phyloP scores from a whole-genome alignment of 768 basidiomycete genomes.

The Phanerochaete sordida region DNA sequence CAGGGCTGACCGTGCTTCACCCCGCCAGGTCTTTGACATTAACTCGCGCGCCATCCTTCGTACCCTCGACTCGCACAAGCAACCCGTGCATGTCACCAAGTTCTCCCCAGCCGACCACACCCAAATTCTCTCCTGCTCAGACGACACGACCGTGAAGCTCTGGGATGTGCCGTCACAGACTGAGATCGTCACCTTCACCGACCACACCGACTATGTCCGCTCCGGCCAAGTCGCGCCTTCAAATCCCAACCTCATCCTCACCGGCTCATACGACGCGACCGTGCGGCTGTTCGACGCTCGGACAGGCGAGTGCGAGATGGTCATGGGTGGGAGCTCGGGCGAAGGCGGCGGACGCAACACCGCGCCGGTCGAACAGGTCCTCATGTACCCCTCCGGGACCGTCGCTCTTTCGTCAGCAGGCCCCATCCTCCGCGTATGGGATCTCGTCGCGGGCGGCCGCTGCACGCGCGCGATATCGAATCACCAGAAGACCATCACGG shows the following conservation, averaged over 20 bases:
- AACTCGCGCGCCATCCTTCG: conserved; percentile 91
- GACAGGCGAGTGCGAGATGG: conserved; percentile 79
- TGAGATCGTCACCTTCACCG: conserved; percentile 70
- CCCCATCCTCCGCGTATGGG: conserved; percentile 93
- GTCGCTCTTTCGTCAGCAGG: conserved; percentile 84
- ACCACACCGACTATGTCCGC: conserved; percentile 95
- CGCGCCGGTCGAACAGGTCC: conserved; percentile 85
- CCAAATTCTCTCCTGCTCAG: conserved; percentile 90
- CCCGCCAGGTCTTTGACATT: conserved; percentile 76
- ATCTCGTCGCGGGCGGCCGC: conserved; percentile 85
- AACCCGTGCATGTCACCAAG: conserved; percentile 92
- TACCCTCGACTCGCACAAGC: conserved; percentile 89
- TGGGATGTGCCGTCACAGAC: conserved; percentile 95
- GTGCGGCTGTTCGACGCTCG: conserved; percentile 85
- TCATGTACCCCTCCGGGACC: conserved; percentile 89
- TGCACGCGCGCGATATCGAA: conserved; percentile 92
- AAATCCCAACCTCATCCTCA: conserved; percentile 81
- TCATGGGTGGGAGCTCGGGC: conserved; percentile 50
- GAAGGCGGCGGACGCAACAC: conserved; percentile 31
- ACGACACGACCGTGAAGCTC: conserved; percentile 89
- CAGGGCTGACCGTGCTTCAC: background rate
- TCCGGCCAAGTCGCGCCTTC: conserved; percentile 83
- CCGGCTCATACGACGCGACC: conserved; percentile 94
- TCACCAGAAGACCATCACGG: conserved; percentile 96
- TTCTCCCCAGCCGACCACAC: conserved; percentile 83